These are phyloP conservation scores for Gynostemma pentaphyllum DNA, from an alignment of 306 rosid genomes.

Conservation along the genomic window DNA sequence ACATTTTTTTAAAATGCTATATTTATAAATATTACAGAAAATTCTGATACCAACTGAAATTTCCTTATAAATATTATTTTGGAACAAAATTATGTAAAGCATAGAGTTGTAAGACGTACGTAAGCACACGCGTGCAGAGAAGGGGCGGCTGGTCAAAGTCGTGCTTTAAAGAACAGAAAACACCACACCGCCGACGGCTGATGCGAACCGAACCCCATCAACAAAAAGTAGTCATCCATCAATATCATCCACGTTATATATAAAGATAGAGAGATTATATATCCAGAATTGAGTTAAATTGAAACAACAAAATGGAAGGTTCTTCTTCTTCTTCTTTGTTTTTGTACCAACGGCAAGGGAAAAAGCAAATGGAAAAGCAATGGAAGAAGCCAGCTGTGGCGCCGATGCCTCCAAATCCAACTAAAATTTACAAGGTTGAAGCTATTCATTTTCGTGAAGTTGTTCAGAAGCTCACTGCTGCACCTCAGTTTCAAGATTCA, in stretches of 20 bases:
- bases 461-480: slow-evolving; percentile 49
- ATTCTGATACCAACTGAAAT: too few species aligned
- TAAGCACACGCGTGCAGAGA: not conserved
- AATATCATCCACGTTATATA: too few species aligned
- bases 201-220: too few species aligned
- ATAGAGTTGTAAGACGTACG: too few species aligned
- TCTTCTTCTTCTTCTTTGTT: not conserved
- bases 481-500: slow-evolving; percentile 28
- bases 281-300: not conserved
- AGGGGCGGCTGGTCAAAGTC: not conserved
- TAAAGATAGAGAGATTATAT: too few species aligned
- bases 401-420: slow-evolving; percentile 16
- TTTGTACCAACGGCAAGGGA: slow-evolving; percentile 10
- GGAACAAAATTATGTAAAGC: too few species aligned
- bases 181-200: slow-evolving; percentile 3
- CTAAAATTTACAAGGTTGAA: slow-evolving; percentile 36
- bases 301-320: not conserved
- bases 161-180: not conserved
- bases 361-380: slow-evolving; percentile 19
- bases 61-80: too few species aligned
- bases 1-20: too few species aligned
- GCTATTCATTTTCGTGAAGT: slow-evolving; percentile 34
- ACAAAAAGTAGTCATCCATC: too few species aligned
- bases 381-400: slow-evolving; percentile 33
- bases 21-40: too few species aligned